Evolutionary conservation across 164 flowering plant species (phyloP).

Genomic region (Macadamia integrifolia): DNA sequence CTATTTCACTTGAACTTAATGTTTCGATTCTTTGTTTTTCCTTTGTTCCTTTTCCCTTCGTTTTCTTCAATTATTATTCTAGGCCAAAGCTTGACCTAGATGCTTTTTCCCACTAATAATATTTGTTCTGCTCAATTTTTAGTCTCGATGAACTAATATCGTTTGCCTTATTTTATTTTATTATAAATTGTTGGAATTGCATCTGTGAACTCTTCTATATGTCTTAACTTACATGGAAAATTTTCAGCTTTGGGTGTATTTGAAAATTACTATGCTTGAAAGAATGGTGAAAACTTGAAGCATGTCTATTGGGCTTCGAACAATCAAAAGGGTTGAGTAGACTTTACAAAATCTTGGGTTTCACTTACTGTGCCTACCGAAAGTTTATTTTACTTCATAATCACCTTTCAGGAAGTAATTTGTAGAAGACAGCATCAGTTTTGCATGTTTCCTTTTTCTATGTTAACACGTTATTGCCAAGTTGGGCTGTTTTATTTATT

Average conservation of each 20-base stretch:
- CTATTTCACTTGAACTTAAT: neutral
- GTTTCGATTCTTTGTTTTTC: neutral
- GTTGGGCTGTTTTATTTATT: too few species aligned
- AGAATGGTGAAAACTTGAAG: constrained; percentile 96
- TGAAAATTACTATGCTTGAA: constrained; percentile 77
- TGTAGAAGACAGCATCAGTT: too few species aligned
- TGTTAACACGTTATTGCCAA: too few species aligned
- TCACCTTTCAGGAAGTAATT: neutral
- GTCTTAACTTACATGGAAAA: constrained; percentile 5
- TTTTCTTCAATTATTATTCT: neutral
- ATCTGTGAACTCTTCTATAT: constrained; percentile 1
- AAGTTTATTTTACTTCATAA: too few species aligned
- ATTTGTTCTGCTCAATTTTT: neutral
- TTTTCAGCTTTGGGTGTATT: constrained; percentile 73
- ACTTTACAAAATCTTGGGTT: constrained; percentile 91
- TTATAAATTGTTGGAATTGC: neutral
- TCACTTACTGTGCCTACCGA: constrained; percentile 16
- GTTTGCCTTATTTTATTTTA: too few species aligned
- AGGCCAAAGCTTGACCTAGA: too few species aligned
- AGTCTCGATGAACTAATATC: neutral
- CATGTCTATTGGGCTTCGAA: constrained; percentile 80
- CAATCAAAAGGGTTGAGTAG: constrained; percentile 88
- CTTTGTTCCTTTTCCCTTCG: neutral
- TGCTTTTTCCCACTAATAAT: neutral
- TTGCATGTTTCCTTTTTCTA: too few species aligned